These are phyloP conservation scores for Coemansia sp. DNA, from an alignment of 192 early-diverging fungal species.

Conservation along the genomic window DNA sequence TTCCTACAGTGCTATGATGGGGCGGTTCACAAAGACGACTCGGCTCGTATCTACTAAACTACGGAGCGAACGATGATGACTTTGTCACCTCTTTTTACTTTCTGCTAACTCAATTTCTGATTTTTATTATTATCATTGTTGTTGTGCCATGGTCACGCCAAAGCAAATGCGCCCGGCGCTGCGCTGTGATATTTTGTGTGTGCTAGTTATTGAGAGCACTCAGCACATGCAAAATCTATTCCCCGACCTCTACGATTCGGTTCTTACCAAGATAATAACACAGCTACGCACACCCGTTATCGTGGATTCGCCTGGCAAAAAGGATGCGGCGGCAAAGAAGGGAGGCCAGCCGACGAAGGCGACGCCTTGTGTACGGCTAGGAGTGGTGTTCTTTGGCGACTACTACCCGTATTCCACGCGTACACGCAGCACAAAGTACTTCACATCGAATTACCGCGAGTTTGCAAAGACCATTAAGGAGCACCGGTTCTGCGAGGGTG, in stretches of 20 bases:
- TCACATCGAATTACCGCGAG: conserved; percentile 59
- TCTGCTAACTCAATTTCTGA: background rate
- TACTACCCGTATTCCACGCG: conserved; percentile 56
- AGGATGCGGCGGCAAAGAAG: conserved; percentile 15
- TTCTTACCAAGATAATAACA: conserved; percentile 47
- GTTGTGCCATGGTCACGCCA: conserved; percentile 35
- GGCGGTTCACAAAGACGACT: background rate
- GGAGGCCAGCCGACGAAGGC: conserved; percentile 40
- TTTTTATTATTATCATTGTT: background rate
- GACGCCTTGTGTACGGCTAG: conserved; percentile 52
- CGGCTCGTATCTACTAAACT: background rate
- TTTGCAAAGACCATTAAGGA: conserved; percentile 54
- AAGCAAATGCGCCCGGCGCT: conserved; percentile 53
- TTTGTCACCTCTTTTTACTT: background rate
- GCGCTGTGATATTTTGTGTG: conserved; percentile 57
- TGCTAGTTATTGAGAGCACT: conserved; percentile 56
- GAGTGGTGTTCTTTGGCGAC: conserved; percentile 58
- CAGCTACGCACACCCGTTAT: conserved; percentile 49
- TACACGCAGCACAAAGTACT: conserved; percentile 55
- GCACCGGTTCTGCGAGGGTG: conserved; percentile 51
- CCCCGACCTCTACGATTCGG: conserved; percentile 50
- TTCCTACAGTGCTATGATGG: too few relatives aligned
- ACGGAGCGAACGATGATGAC: background rate
- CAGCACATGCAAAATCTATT: conserved; percentile 53
- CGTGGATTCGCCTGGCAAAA: conserved; percentile 32